Base-by-base conservation (phyloP, 257 asterid genomes). In the Nicotiana attenuata region DNA sequence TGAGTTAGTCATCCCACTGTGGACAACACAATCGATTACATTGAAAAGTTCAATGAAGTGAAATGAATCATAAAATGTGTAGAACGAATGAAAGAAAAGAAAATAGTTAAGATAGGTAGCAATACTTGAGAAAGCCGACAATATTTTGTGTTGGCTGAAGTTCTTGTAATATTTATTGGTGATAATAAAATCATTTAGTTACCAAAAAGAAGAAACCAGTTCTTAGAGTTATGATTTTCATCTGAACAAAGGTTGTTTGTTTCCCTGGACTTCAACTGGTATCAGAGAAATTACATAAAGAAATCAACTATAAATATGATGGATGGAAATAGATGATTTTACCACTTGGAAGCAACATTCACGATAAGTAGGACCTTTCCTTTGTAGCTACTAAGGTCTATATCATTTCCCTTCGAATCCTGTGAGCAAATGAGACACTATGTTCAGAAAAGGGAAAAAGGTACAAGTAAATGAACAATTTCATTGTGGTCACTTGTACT, bases 1-100 rank as follows among this genome's bases (percentile, higher is more conserved):
- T 22, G 98, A 89, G 87, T 92, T 93, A 69, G 98, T 94, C 97
- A 93, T 85, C 87, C 98, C 98, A 78, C 97, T 93, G 88, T 83
- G 80, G 66, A 83, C 50, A 66, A 85, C 79, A 57, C 38, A 75
- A 69, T 57, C 67, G 24, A 63, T 35, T 1, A 55, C 24, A 50
- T 22, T 7, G 65, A 14, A 53, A 53, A 15, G 69, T 56, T 87
- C 73, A 84, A 67, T 56, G 13, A n/a, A 20, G 29, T 55, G 8
- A 69, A 52, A 53, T 52, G n/a, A 61, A 29, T 7, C 4, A 16
- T 22, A 31, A 29, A 20, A 67, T 5, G 56, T 38, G 60, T 19
- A 38, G 19, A 63, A 19, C 20, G 14, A 20, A 22, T 22, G 4
- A 57, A 13, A 41, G 33, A 38, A 26, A 26, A 26, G 28, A 26